Evolutionary conservation across 345 rosid species (phyloP).

Genomic region (Barbarea vulgaris): DNA sequence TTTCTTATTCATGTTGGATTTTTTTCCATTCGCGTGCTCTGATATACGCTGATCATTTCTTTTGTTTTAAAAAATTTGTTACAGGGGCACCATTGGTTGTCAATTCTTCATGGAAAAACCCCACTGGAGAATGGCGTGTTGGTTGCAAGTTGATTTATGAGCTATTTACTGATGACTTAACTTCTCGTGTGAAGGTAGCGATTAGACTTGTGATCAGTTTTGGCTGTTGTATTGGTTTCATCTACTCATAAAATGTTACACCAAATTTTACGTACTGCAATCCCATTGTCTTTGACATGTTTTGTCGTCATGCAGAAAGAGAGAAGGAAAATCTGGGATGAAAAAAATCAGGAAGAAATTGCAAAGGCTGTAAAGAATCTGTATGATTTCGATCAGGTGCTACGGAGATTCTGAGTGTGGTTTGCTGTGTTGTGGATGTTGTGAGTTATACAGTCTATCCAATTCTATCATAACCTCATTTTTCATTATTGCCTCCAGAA

Average conservation of each 20-base stretch:
- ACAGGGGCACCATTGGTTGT: constrained; percentile 71
- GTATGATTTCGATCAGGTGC: constrained; percentile 81
- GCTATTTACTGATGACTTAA: constrained; percentile 68
- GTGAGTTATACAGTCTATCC: constrained; percentile 14
- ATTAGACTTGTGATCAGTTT: constrained; percentile 4
- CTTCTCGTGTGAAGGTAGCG: constrained; percentile 79
- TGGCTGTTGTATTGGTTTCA: not conserved
- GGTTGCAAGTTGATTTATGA: constrained; percentile 85
- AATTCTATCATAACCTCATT: constrained; percentile 24
- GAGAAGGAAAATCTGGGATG: constrained; percentile 87
- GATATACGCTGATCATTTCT: not conserved
- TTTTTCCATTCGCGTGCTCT: not conserved
- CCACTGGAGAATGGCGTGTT: constrained; percentile 91
- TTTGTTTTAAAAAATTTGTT: constrained; percentile 16
- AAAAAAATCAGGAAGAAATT: constrained; percentile 81
- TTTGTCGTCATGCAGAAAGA: constrained; percentile 55
- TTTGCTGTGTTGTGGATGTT: constrained; percentile 22
- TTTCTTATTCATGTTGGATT: constrained; percentile 11
- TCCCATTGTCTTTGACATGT: not conserved
- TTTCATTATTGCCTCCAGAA: constrained; percentile 55
- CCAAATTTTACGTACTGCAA: not conserved
- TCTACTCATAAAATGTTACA: constrained; percentile 12
- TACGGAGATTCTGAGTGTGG: constrained; percentile 23
- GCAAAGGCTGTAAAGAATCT: constrained; percentile 77
- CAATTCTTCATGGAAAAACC: constrained; percentile 90